Conservation (phyloP, 2,329 filamentous ascomycete genomes). For the Aurifilum marmelostoma region DNA sequence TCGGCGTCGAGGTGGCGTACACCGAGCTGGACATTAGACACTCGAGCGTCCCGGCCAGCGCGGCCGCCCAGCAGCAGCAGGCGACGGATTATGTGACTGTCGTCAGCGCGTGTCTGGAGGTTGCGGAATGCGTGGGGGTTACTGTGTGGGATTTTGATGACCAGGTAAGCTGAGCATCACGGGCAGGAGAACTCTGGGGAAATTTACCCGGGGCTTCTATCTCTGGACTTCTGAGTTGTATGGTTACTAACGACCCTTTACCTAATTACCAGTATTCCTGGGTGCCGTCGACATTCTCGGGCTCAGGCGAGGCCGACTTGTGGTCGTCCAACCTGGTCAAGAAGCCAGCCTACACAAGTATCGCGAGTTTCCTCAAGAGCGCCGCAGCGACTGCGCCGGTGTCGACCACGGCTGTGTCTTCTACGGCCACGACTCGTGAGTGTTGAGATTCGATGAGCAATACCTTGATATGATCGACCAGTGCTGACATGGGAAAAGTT, state of each 20-base stretch:
- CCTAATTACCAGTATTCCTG: slow-evolving; percentile 41
- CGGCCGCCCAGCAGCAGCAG: slow-evolving; percentile 48
- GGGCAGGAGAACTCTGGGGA: not conserved
- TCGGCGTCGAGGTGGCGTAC: slow-evolving; percentile 60
- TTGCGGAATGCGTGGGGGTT: slow-evolving; percentile 44
- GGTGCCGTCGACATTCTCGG: slow-evolving; percentile 42
- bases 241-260: not conserved
- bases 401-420: not conserved
- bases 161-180: slow-evolving; percentile 31
- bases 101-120: slow-evolving; percentile 42
- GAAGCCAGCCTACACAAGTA: slow-evolving; percentile 42
- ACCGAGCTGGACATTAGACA: slow-evolving; percentile 64
- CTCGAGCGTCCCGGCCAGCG: slow-evolving; percentile 42
- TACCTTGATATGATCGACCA: not conserved
- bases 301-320: slow-evolving; percentile 42
- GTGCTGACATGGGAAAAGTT: slow-evolving; percentile 2
- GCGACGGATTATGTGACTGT: slow-evolving; percentile 48
- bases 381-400: slow-evolving; percentile 14
- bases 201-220: not conserved
- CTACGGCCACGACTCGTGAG: slow-evolving; percentile 1
- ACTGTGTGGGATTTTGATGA: slow-evolving; percentile 49
- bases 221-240: not conserved
- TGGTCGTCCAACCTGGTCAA: slow-evolving; percentile 41
- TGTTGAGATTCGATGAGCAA: not conserved
- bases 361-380: slow-evolving; percentile 17